These are phyloP conservation scores for Penicillium mononematosum DNA, from an alignment of 495 filamentous ascomycete species.

Conservation along the genomic window DNA sequence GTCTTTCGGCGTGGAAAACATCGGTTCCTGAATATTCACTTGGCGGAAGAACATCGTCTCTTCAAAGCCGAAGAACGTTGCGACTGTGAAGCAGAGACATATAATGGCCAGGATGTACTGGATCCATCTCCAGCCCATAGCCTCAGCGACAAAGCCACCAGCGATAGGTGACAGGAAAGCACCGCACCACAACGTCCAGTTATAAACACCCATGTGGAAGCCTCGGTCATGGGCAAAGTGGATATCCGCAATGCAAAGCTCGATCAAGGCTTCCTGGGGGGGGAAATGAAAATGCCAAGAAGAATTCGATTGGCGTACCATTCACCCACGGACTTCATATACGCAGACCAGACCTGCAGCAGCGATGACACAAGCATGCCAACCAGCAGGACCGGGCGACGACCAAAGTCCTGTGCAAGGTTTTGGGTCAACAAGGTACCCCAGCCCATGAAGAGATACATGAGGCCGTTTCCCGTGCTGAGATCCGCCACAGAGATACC, in stretches of 20 bases:
- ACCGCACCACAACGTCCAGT: conserved; percentile 44
- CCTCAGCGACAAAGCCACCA: conserved; percentile 51
- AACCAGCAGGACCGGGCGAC: conserved; percentile 29
- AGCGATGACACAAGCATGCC: conserved; percentile 29
- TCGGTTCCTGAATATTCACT: conserved; percentile 2
- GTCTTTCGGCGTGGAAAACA: not conserved
- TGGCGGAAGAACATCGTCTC: conserved; percentile 40
- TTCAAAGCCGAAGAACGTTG: conserved; percentile 57
- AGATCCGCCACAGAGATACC: conserved; percentile 32
- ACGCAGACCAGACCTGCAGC: conserved; percentile 47
- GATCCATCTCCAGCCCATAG: conserved; percentile 47
- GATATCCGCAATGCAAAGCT: conserved; percentile 50
- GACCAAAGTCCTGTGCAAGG: conserved; percentile 34
- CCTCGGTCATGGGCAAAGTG: conserved; percentile 56
- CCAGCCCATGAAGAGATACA: conserved; percentile 42
- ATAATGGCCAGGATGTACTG: conserved; percentile 55
- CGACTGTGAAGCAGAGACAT: conserved; percentile 43
- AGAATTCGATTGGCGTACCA: conserved; percentile 53
- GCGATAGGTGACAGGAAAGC: conserved; percentile 54
- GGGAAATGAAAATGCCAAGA: conserved; percentile 51
- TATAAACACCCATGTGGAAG: conserved; percentile 52
- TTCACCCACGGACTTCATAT: conserved; percentile 41
- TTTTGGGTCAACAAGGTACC: conserved; percentile 35
- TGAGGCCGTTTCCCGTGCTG: conserved; percentile 29
- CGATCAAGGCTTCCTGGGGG: conserved; percentile 51